phyloP scores from a whole-genome alignment of 805 yeast species.

The Wickerhamomyces bovis region DNA sequence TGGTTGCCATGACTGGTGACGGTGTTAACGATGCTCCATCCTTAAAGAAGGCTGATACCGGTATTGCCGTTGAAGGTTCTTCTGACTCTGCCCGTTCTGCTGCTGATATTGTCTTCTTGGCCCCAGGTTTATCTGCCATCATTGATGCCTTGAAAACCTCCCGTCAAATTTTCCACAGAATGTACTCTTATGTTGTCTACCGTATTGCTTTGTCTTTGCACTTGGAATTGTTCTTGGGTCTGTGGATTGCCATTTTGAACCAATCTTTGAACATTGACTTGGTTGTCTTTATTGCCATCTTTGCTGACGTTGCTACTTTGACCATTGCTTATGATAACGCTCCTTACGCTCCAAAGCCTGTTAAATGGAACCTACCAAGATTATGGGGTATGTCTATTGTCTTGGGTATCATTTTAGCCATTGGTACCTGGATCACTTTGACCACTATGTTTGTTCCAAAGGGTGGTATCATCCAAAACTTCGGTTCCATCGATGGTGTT shows the following conservation, averaged over 20 bases:
- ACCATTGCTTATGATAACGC: slow-evolving; percentile 98
- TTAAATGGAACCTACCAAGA: slow-evolving; percentile 95
- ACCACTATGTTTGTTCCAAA: slow-evolving; percentile 87
- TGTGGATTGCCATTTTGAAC: slow-evolving; percentile 94
- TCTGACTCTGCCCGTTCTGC: slow-evolving; percentile 97
- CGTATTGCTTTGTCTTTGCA: slow-evolving; percentile 94
- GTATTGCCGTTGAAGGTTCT: slow-evolving; percentile 98
- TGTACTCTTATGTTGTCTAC: slow-evolving; percentile 97
- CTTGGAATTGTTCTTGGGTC: slow-evolving; percentile 90
- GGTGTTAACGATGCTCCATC: slow-evolving; percentile 99
- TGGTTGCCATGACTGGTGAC: slow-evolving; percentile 99
- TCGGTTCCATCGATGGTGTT: slow-evolving; percentile 91
- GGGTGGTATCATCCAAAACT: slow-evolving; percentile 95
- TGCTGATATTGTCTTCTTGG: slow-evolving; percentile 92
- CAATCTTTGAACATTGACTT: slow-evolving; percentile 80
- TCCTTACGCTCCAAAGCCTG: slow-evolving; percentile 89
- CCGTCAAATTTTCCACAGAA: slow-evolving; percentile 97
- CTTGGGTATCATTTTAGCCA: slow-evolving; percentile 79
- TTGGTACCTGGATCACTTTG: slow-evolving; percentile 92
- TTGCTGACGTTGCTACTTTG: slow-evolving; percentile 95
- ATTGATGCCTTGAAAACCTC: slow-evolving; percentile 93
- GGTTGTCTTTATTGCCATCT: slow-evolving; percentile 93
- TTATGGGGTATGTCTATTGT: slow-evolving; percentile 94
- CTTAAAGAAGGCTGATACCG: slow-evolving; percentile 90
- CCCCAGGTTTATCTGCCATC: slow-evolving; percentile 93